Evolutionary conservation across 805 yeast genomes (phyloP), one percentile per base, ranked within the genome.

Genomic region (Ogataea populi-albae): DNA sequence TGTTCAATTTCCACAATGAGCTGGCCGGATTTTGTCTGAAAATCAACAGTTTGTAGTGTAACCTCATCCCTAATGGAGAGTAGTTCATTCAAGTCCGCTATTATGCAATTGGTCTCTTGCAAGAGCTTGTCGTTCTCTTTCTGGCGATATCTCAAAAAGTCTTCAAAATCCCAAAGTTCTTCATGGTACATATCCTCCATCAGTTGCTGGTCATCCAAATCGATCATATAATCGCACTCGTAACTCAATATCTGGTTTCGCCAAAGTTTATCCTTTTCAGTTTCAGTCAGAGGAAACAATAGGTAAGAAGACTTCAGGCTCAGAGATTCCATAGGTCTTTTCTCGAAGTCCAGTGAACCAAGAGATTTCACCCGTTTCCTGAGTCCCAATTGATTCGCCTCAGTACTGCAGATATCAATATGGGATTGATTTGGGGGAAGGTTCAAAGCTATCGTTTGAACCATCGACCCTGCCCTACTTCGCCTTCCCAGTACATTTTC

Each of bases 391-490:
- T 10, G 22, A 4, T 4, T 20, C 17, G 28, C 20, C 17, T 23
- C 23, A n/a, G n/a, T n/a, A n/a, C n/a, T n/a, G n/a, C n/a, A n/a
- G n/a, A n/a, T n/a, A n/a, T n/a, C n/a, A n/a, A 46, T 23, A 25
- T 31, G 37, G 19, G 37, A 61, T 17, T 66, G 65, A 3, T 55
- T 44, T 15, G 60, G 59, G 2, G 80, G 79, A 7, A 69, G 66
- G 23, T 71, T 74, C 28, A 69, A 57, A 0, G 87, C 87, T 30
- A 81, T 78, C 20, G 65, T 59, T 33, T 77, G 77, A 1, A 81
- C 86, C 41, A 79, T 71, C 2, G 88, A 80, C 40, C 73, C 71
- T 36, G 80, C 69, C 50, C 87, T 65, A 6, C 69, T 65, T 38
- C 59, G 65, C 34, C 55, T 41, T 14, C 50, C 44, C 18, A 36